Evolutionary conservation across 768 basidiomycete species (phyloP).

Genomic region (Auricularia heimuer): DNA sequence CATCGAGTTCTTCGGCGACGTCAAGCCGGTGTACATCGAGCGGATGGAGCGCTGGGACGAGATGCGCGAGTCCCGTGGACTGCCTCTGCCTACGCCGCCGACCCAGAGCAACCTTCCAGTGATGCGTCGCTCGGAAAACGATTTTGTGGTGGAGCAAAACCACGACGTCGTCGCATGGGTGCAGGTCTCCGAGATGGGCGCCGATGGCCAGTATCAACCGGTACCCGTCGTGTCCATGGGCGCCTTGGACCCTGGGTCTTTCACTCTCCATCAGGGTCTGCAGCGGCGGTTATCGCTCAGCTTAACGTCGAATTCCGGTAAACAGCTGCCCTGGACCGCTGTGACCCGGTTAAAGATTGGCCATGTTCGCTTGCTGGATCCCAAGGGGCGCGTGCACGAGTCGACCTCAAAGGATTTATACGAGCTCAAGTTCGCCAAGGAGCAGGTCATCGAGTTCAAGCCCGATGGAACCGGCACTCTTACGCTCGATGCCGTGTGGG

Average conservation of each 20-base stretch:
- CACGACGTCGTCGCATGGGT: slow-evolving; percentile 89
- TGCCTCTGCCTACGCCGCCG: slow-evolving; percentile 7
- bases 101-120: slow-evolving; percentile 29
- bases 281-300: slow-evolving; percentile 74
- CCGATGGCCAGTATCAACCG: slow-evolving; percentile 74
- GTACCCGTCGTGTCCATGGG: slow-evolving; percentile 74
- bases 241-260: slow-evolving; percentile 70
- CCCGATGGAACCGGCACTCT: slow-evolving; percentile 75
- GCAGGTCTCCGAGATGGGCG: slow-evolving; percentile 77
- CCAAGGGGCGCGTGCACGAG: slow-evolving; percentile 72
- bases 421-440: slow-evolving; percentile 63
- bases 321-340: slow-evolving; percentile 79
- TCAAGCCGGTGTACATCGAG: slow-evolving; percentile 75
- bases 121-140: slow-evolving; percentile 89
- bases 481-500: slow-evolving; percentile 73
- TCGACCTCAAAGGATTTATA: slow-evolving; percentile 61
- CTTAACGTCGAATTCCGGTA: slow-evolving; percentile 80
- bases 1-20: slow-evolving; percentile 82
- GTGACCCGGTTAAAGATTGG: slow-evolving; percentile 69
- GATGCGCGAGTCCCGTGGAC: slow-evolving; percentile 63
- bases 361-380: slow-evolving; percentile 76
- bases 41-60: slow-evolving; percentile 92
- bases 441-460: slow-evolving; percentile 64
- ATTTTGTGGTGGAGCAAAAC: slow-evolving; percentile 76
- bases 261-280: slow-evolving; percentile 85